Evolutionary conservation across 352 stramenopile species (phyloP).

Genomic region (Phytopythium aichiense): DNA sequence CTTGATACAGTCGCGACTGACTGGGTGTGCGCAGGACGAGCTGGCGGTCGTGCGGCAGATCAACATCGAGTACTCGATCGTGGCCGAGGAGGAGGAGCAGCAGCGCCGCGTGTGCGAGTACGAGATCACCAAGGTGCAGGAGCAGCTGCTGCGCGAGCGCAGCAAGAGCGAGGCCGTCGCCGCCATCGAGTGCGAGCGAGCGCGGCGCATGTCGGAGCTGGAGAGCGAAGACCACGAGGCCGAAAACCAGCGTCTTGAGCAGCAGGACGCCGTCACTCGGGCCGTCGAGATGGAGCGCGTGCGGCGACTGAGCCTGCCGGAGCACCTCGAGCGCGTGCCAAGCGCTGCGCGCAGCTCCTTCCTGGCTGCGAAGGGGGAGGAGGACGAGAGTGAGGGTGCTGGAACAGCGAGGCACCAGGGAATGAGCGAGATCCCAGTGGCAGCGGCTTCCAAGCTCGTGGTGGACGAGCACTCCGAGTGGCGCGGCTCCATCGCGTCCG

Average conservation of each 20-base stretch:
- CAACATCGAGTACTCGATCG: constrained; percentile 65
- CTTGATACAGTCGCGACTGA: too few relatives aligned
- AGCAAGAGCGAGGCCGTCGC: constrained; percentile 32
- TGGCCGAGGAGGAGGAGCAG: constrained; percentile 53
- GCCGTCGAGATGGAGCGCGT: constrained; percentile 57
- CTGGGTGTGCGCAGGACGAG: constrained; percentile 27
- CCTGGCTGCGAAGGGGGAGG: background rate
- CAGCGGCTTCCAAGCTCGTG: constrained; percentile 43
- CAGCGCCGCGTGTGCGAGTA: constrained; percentile 60
- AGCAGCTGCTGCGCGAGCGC: constrained; percentile 51
- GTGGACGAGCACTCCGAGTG: constrained; percentile 59
- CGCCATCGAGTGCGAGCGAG: constrained; percentile 41
- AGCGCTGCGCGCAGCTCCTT: background rate
- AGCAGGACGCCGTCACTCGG: constrained; percentile 30
- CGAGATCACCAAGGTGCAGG: constrained; percentile 56
- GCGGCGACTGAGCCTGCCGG: constrained; percentile 42
- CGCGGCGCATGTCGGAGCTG: constrained; percentile 40
- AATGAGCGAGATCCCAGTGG: constrained; percentile 66
- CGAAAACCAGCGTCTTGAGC: constrained; percentile 23
- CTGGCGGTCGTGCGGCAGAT: constrained; percentile 66
- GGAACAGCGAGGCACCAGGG: background rate
- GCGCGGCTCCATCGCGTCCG: constrained; percentile 62
- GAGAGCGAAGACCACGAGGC: constrained; percentile 16
- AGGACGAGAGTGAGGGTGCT: background rate
- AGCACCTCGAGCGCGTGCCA: constrained; percentile 36